Evolutionary conservation across 192 early-diverging fungal species (phyloP).

Genomic region (Podila horticola): DNA sequence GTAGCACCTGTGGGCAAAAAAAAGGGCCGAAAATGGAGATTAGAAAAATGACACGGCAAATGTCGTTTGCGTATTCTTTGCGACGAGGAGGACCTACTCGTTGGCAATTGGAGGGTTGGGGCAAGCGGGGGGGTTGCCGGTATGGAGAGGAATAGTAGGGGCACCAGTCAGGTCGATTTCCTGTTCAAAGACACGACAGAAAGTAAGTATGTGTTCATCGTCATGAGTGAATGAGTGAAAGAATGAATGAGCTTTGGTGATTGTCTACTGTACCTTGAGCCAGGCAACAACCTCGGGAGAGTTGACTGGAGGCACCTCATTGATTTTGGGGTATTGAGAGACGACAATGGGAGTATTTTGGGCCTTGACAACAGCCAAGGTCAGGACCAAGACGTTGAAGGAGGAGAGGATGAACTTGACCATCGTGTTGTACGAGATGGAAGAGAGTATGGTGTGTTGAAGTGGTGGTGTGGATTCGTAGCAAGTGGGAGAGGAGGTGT

Average conservation of each 20-base stretch:
- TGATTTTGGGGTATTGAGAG: constrained; percentile 8
- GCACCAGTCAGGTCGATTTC: constrained; percentile 24
- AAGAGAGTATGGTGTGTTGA: not conserved
- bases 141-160: constrained; percentile 17
- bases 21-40: not conserved
- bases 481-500: too few relatives aligned
- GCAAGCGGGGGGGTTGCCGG: constrained; percentile 7
- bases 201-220: too few relatives aligned
- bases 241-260: too few relatives aligned
- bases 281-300: constrained; percentile 22
- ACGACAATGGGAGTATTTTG: constrained; percentile 20
- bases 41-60: not conserved
- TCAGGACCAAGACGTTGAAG: constrained; percentile 18
- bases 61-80: not conserved
- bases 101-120: constrained; percentile 10
- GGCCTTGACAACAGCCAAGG: constrained; percentile 22
- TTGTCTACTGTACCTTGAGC: constrained; percentile 9
- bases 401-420: constrained; percentile 27
- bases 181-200: not conserved
- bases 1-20: constrained; percentile 32
- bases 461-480: too few relatives aligned
- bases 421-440: constrained; percentile 9
- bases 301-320: constrained; percentile 9
- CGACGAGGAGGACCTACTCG: constrained; percentile 17
- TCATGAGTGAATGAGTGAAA: too few relatives aligned